Conservation (phyloP, 2,329 filamentous ascomycete genomes). For the Mycosphaerelloides madeirae region DNA sequence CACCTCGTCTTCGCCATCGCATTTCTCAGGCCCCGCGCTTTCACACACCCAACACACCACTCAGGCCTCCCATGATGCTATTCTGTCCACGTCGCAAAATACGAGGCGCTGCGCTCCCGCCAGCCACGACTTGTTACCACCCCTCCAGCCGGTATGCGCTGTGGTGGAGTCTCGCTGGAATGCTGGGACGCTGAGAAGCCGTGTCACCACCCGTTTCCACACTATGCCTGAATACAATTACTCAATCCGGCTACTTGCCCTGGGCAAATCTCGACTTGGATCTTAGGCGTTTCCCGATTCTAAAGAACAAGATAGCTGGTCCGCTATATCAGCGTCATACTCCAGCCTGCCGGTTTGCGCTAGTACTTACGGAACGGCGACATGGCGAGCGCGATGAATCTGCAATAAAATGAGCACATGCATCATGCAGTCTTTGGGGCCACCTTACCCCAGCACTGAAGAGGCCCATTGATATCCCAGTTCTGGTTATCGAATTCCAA, state of each 20-base stretch:
- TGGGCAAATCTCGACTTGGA: constrained; percentile 45
- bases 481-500: constrained; percentile 23
- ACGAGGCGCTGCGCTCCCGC: constrained; percentile 14
- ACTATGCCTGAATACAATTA: constrained; percentile 23
- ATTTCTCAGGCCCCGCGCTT: no score
- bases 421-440: background rate
- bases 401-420: constrained; percentile 6
- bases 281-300: constrained; percentile 46
- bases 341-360: constrained; percentile 22
- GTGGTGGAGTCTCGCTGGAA: constrained; percentile 13
- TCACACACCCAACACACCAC: constrained; percentile 3
- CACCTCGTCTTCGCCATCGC: background rate
- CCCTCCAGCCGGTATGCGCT: constrained; percentile 6
- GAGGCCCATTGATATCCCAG: constrained; percentile 50
- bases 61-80: constrained; percentile 1
- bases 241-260: constrained; percentile 19
- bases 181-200: constrained; percentile 17
- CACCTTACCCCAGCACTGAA: constrained; percentile 34
- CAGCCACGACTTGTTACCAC: constrained; percentile 7
- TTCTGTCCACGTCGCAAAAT: constrained; percentile 7
- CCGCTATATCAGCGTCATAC: constrained; percentile 17
- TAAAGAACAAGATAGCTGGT: constrained; percentile 45
- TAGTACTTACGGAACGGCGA: constrained; percentile 38
- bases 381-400: constrained; percentile 47
- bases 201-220: constrained; percentile 11